Base-by-base conservation (phyloP, 169 alveolate genomes). In the Miamiensis avidus region DNA sequence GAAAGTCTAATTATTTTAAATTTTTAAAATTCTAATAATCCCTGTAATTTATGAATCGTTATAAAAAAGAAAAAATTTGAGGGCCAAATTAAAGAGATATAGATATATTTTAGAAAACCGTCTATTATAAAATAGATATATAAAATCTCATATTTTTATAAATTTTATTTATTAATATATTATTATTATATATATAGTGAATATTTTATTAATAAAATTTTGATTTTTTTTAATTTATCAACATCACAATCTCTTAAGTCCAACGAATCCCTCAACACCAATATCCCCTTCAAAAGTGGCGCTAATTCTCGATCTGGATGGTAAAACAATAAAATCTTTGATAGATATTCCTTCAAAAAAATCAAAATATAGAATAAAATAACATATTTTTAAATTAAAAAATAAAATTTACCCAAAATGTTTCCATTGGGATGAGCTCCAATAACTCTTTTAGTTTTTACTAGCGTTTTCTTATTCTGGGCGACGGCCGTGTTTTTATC, bases 261-360 rank as follows among this genome's bases (percentile, higher is more conserved):
- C 92, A 30, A 96, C 81, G 89, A 96, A 96, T 32, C 98, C 98
- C 79, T 94, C 96, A 25, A 65, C 74, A 15, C 94, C 93, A 31
- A 87, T 82, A 34, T 93, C 97, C 31, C 98, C 97, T 74, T 87
- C 85, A 88, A 86, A 96, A 30, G 97, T 84, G 65, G 95, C 74
- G 30, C 92, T 86, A n/a, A 96, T 83, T 89, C 95, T 93, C 0
- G 98, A 94, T 81, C 96, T 94, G 76, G 95, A 94, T 33, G 98
- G 97, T 28, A 96, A 82, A 28, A 93, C 87, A 74, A 96, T 89
- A 88, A 89, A 96, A 87, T 92, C 96, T 49, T 89, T 81, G 83
- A 94, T 49, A 25, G 95, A 88, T 31, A 92, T 74, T 0, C 97
- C 96, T 34, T 49, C 4, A 11, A 11, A 49, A n/a, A n/a, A n/a